phyloP scores from a whole-genome alignment of 2,329 filamentous ascomycete genomes.

The Rhinocladiella mackenziei region DNA sequence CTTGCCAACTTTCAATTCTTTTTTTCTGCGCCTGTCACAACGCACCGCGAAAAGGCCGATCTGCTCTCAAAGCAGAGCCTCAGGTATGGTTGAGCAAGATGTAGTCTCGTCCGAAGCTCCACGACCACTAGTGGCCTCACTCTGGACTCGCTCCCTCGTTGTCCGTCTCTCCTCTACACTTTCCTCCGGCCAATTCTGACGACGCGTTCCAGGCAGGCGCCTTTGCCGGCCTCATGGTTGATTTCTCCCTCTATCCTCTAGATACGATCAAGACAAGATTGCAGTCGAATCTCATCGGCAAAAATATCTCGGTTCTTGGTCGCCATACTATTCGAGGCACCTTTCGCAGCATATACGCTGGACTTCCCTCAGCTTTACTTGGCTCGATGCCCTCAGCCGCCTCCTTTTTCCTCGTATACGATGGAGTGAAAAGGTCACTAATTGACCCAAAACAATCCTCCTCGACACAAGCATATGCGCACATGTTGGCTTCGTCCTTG shows the following conservation, averaged over 20 bases:
- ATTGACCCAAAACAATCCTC: conserved; percentile 39
- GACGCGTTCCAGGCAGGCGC: conserved; percentile 63
- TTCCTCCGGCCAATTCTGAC: too few species aligned
- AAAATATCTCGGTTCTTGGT: conserved; percentile 42
- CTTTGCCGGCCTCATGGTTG: conserved; percentile 89
- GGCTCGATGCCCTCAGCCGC: conserved; percentile 91
- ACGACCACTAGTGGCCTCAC: conserved; percentile 37
- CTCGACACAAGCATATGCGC: conserved; percentile 44
- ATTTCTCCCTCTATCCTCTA: conserved; percentile 94
- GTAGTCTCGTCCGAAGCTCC: conserved; percentile 19
- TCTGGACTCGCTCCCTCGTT: conserved; percentile 43
- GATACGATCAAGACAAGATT: conserved; percentile 98
- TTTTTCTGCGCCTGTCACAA: too few species aligned
- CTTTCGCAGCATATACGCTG: conserved; percentile 87
- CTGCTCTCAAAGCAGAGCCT: background rate
- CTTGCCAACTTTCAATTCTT: too few species aligned
- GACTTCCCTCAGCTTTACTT: conserved; percentile 81
- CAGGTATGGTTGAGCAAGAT: conserved; percentile 25
- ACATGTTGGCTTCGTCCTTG: conserved; percentile 80
- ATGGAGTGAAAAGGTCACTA: conserved; percentile 61
- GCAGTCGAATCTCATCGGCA: conserved; percentile 73
- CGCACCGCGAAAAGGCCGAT: background rate
- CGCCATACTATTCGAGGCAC: conserved; percentile 65
- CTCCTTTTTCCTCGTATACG: conserved; percentile 96
- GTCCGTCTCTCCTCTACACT: conserved; percentile 32